phyloP scores from a whole-genome alignment of 1,139 yeast genomes.

The Kodamaea sp. region DNA sequence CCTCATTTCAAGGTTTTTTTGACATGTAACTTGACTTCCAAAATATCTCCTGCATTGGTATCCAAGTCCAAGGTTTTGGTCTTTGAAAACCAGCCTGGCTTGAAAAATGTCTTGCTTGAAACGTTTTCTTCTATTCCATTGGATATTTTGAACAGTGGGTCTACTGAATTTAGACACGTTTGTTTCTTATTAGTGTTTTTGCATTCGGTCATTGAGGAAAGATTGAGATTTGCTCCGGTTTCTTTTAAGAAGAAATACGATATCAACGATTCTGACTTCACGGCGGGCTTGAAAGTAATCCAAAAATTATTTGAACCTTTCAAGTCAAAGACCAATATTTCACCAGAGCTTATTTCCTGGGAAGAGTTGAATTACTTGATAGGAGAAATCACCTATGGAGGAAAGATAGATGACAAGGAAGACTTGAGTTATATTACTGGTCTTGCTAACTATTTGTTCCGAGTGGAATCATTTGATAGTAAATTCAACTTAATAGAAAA shows the following conservation, averaged over 20 bases:
- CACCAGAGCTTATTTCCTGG: constrained; percentile 62
- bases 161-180: constrained; percentile 50
- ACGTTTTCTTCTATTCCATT: constrained; percentile 33
- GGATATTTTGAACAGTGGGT: constrained; percentile 22
- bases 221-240: constrained; percentile 59
- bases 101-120: constrained; percentile 51
- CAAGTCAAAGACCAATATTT: constrained; percentile 35
- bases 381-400: constrained; percentile 68
- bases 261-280: constrained; percentile 73
- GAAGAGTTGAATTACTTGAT: constrained; percentile 49
- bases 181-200: constrained; percentile 66
- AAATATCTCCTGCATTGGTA: constrained; percentile 58
- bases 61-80: constrained; percentile 52
- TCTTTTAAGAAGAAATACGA: constrained; percentile 68
- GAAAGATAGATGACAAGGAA: constrained; percentile 54
- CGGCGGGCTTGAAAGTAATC: constrained; percentile 49
- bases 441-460: constrained; percentile 30
- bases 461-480: constrained; percentile 24
- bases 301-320: constrained; percentile 19
- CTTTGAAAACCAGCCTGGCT: constrained; percentile 64
- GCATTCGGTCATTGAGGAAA: constrained; percentile 62
- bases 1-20: constrained; percentile 53
- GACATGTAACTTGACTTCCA: constrained; percentile 54
- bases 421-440: constrained; percentile 42
- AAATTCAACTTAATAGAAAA: constrained; percentile 36